These are phyloP conservation scores for Phytophthora multivora DNA, from an alignment of 352 stramenopile species.

Conservation along the genomic window DNA sequence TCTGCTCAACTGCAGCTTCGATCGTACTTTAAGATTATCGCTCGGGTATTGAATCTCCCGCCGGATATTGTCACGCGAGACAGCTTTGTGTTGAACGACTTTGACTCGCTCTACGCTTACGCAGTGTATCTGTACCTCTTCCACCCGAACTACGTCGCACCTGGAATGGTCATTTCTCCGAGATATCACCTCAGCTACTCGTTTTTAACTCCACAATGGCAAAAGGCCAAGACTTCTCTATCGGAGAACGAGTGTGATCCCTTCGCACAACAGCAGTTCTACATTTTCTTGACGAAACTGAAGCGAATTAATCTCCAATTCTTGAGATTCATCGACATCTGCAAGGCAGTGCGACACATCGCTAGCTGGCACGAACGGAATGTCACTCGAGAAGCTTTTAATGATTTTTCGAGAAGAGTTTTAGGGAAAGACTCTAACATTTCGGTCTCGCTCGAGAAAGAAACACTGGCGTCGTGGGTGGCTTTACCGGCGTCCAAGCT, in stretches of 20 bases:
- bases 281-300: constrained; percentile 74
- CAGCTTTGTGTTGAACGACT: constrained; percentile 74
- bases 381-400: constrained; percentile 57
- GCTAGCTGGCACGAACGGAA: constrained; percentile 55
- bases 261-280: constrained; percentile 75
- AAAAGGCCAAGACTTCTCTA: constrained; percentile 68
- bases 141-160: constrained; percentile 64
- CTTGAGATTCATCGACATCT: constrained; percentile 59
- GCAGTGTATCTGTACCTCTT: constrained; percentile 67
- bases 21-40: constrained; percentile 74
- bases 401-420: constrained; percentile 68
- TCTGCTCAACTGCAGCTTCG: constrained; percentile 65
- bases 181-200: constrained; percentile 62
- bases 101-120: constrained; percentile 76
- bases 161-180: constrained; percentile 46
- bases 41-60: constrained; percentile 54
- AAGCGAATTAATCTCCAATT: constrained; percentile 71
- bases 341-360: constrained; percentile 51
- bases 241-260: constrained; percentile 62
- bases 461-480: constrained; percentile 68
- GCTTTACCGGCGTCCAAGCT: constrained; percentile 53
- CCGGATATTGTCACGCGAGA: constrained; percentile 70
- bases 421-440: constrained; percentile 79
- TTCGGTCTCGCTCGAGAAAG: constrained; percentile 67
- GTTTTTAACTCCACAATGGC: constrained; percentile 64